Conservation (phyloP, 345 rosid species). For the Populus tremula region DNA sequence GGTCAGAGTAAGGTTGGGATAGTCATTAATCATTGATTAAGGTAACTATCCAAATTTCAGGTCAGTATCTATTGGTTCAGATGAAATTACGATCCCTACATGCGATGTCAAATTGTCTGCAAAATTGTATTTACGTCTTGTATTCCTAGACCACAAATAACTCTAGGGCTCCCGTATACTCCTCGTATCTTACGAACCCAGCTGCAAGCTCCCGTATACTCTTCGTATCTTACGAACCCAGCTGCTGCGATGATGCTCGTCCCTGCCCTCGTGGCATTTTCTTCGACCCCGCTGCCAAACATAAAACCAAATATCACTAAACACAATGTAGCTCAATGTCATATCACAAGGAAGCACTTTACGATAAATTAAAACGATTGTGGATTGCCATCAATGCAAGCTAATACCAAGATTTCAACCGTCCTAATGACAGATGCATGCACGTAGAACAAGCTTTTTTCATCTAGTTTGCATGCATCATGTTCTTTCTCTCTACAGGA, state of each 20-base stretch:
- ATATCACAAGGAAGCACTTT: not conserved
- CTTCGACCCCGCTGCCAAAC: conserved; percentile 65
- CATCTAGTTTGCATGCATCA: not conserved
- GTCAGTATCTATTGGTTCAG: not conserved
- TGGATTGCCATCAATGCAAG: not conserved
- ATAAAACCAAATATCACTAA: not conserved
- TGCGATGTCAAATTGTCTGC: not conserved
- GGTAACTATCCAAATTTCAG: too few species aligned
- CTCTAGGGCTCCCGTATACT: too few species aligned
- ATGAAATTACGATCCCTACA: not conserved
- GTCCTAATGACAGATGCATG: too few species aligned
- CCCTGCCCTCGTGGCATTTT: conserved; percentile 77
- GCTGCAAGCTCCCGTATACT: too few species aligned
- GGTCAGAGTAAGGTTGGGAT: too few species aligned
- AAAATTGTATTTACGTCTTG: not conserved
- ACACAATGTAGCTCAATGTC: not conserved
- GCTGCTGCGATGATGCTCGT: conserved; percentile 17
- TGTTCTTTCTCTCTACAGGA: not conserved
- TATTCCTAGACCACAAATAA: not conserved
- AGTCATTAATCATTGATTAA: too few species aligned
- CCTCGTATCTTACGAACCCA: too few species aligned
- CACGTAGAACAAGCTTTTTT: too few species aligned
- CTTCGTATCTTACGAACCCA: not conserved
- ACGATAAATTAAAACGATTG: not conserved
- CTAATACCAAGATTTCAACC: too few species aligned